phyloP scores from a whole-genome alignment of 2,329 filamentous ascomycete genomes.

The Neofusicoccum parvum region DNA sequence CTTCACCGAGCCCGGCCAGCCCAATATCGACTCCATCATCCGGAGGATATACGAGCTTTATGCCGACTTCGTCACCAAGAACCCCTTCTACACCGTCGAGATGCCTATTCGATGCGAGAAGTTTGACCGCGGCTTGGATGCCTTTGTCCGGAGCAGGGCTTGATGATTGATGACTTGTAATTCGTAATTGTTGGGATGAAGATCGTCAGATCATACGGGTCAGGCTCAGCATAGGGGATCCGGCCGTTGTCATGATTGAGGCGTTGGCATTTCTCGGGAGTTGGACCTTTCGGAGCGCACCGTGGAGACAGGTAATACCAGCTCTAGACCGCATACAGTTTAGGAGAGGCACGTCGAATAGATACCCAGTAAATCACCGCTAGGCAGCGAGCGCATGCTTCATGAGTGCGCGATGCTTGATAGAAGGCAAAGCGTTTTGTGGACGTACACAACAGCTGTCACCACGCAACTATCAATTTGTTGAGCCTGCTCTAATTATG shows the following conservation, averaged over 20 bases:
- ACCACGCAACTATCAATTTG: neutral
- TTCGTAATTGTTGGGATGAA: neutral
- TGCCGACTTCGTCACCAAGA: conserved; percentile 98
- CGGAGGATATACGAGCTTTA: conserved; percentile 91
- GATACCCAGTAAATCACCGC: neutral
- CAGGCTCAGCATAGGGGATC: neutral
- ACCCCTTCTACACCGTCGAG: conserved; percentile 96
- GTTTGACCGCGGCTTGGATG: conserved; percentile 83
- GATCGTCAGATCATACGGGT: conserved; percentile 32
- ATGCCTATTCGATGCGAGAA: conserved; percentile 96
- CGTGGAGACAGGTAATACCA: too few relatives aligned
- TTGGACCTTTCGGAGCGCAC: neutral
- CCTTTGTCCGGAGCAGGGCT: conserved; percentile 65
- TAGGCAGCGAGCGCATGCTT: neutral
- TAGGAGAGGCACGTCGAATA: neutral
- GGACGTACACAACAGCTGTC: too few relatives aligned
- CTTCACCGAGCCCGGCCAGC: conserved; percentile 88
- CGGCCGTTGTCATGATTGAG: neutral
- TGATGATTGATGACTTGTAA: conserved; percentile 1
- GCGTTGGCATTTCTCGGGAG: neutral
- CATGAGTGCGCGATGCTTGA: neutral
- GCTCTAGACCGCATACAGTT: neutral
- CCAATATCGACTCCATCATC: conserved; percentile 82
- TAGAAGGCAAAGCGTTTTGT: too few relatives aligned
- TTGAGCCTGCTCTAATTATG: neutral